A percentile compares a stretch with the other conserved stretches of the same genome.
These are phyloP conservation scores for Primulina eburnea DNA, from an alignment of 257 asterid genomes.

Conservation along the genomic window DNA sequence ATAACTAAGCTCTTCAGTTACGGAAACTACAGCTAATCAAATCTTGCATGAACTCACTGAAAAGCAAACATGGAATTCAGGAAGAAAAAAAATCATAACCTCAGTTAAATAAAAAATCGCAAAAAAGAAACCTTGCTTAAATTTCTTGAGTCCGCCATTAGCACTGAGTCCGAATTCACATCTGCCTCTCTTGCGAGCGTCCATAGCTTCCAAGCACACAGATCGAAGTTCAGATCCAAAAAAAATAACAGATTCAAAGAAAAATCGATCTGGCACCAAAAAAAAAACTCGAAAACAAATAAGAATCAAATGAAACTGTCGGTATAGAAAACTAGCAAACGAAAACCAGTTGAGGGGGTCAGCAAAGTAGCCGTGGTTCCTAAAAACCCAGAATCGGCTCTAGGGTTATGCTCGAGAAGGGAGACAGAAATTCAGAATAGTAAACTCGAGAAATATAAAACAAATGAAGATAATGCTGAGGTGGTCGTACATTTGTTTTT, in stretches of 20 bases:
- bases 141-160: slow-evolving; percentile 71
- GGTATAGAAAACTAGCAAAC: not conserved
- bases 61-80: not conserved
- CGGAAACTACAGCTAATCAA: not conserved
- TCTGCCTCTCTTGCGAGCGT: slow-evolving; percentile 51
- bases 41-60: not conserved
- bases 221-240: slow-evolving; percentile 28
- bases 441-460: no score
- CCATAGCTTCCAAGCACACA: slow-evolving; percentile 38
- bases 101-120: not conserved
- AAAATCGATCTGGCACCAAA: not conserved
- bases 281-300: not conserved
- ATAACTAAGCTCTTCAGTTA: not conserved
- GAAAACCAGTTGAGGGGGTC: no score
- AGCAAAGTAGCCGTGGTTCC: not conserved
- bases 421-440: not conserved
- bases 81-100: not conserved
- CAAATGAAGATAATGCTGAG: not conserved
- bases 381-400: not conserved
- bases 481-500: not conserved
- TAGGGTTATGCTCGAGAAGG: not conserved
- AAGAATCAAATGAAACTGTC: not conserved
- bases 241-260: slow-evolving; percentile 9
- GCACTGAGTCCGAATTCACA: slow-evolving; percentile 28
- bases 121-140: slow-evolving; percentile 53